Evolutionary conservation across 345 rosid species (phyloP), one percentile per base, ranked within the genome.

Genomic region (Euclidium syriacum): DNA sequence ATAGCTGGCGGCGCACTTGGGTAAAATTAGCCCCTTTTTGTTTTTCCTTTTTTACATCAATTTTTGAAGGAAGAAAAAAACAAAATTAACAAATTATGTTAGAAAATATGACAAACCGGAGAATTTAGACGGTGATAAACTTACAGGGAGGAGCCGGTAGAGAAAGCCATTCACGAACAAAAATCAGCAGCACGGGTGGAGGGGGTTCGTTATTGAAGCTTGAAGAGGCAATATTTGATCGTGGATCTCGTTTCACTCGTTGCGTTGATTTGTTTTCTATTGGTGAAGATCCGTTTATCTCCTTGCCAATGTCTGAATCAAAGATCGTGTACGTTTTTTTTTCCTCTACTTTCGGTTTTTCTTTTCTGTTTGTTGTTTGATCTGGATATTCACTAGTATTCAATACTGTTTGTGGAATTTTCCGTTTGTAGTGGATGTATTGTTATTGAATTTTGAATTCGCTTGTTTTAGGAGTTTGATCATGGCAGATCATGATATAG

Each of bases 1-100:
- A 40, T 39, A 39, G n/a, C 24, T 30, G 1, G 20, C 17, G 58
- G 72, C 66, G 66, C 73, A 68, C 12, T 58, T 11, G 22, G n/a
- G 3, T 50, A 40, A 39, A 49, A 5, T 38, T 15, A 58, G 66
- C 73, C 73, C 66, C 24, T 10, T 58, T 41, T 12, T 1, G 17
- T 42, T 4, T 43, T 35, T 10, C 2, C 1, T 8, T 3, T 16
- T 1, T 1, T 16, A 35, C 57, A 12, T 15, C 40, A n/a, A n/a
- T n/a, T n/a, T n/a, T n/a, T n/a, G n/a, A n/a, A n/a, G 11, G 30
- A 4, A 40, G n/a, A 51, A 17, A 0, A 11, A 11, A 48, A 29
- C 2, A 6, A 6, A 16, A 26, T 6, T 32, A 64, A 22, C 4
- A 52, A n/a, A n/a, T n/a, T n/a, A n/a, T n/a, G n/a, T n/a, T n/a